phyloP scores from a whole-genome alignment of 352 stramenopile species.

The Poterioochromonas sp. region DNA sequence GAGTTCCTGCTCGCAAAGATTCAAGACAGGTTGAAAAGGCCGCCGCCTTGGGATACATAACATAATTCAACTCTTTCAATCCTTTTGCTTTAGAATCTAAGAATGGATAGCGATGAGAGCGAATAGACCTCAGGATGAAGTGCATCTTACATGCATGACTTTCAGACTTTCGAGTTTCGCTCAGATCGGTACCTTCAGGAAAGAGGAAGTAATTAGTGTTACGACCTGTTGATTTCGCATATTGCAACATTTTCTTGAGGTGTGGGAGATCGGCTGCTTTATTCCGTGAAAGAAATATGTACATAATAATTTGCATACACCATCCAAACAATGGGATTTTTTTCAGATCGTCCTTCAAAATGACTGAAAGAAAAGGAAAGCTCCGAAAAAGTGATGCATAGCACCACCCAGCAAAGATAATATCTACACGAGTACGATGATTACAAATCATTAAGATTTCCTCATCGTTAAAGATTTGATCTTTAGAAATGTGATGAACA shows the following conservation, averaged over 20 bases:
- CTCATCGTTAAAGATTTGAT: not conserved
- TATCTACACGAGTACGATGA: conserved; percentile 6
- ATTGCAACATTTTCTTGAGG: not conserved
- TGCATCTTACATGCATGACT: not conserved
- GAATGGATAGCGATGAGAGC: not conserved
- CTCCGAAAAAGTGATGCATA: not conserved
- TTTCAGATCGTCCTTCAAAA: conserved; percentile 10
- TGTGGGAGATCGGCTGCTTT: not conserved
- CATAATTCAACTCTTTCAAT: not conserved
- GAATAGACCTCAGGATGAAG: not conserved
- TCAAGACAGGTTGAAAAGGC: not conserved
- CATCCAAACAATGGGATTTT: not conserved
- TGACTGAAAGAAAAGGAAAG: not conserved
- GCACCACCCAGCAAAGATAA: not conserved
- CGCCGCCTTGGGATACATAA: not conserved
- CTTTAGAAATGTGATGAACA: too few species aligned
- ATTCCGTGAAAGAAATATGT: conserved; percentile 11
- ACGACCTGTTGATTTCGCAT: not conserved
- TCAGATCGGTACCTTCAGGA: conserved; percentile 15
- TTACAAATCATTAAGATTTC: not conserved
- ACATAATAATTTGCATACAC: not conserved
- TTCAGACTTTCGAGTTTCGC: not conserved
- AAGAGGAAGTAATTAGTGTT: not conserved
- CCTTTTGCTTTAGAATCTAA: not conserved
- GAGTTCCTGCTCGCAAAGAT: not conserved